A percentile compares a stretch with the other conserved stretches of the same genome.
Conservation (phyloP, 768 basidiomycete genomes). For the Hypholoma fasciculare region DNA sequence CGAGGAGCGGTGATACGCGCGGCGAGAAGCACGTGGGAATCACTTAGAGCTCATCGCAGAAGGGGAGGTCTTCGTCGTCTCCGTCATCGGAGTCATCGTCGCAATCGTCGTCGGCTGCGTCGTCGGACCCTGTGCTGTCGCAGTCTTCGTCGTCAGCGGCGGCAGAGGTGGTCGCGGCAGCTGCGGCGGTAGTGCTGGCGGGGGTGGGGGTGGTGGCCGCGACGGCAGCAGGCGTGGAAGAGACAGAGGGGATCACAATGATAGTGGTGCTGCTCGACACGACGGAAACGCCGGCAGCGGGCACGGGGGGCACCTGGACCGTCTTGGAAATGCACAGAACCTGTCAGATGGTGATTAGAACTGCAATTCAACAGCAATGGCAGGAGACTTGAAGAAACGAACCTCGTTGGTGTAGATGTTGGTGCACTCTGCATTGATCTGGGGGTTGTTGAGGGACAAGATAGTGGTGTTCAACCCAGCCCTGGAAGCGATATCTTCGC, state of each 20-base stretch:
- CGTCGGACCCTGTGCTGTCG: not conserved
- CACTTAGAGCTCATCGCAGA: constrained; percentile 23
- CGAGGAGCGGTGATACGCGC: not conserved
- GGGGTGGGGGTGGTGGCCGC: constrained; percentile 2
- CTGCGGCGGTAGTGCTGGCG: not conserved
- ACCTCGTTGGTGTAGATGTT: constrained; percentile 67
- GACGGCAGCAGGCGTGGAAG: constrained; percentile 4
- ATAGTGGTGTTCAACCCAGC: constrained; percentile 45
- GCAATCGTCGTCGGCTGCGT: constrained; percentile 4
- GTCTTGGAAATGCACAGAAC: constrained; percentile 25
- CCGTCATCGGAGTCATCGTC: constrained; percentile 5
- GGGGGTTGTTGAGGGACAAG: constrained; percentile 64
- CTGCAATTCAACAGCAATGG: not conserved
- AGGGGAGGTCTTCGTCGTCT: constrained; percentile 22
- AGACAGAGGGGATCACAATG: constrained; percentile 3
- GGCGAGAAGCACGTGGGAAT: not conserved
- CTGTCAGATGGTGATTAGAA: constrained; percentile 6
- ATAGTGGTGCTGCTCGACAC: constrained; percentile 14
- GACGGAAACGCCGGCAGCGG: constrained; percentile 19
- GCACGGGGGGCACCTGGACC: constrained; percentile 24
- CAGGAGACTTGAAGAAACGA: constrained; percentile 5
- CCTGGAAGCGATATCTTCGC: constrained; percentile 38
- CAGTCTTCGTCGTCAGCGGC: constrained; percentile 9
- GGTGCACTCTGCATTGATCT: constrained; percentile 49
- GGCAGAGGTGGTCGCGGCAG: constrained; percentile 3